Evolutionary conservation across 768 basidiomycete species (phyloP).

Genomic region (Pleurotus tuoliensis): DNA sequence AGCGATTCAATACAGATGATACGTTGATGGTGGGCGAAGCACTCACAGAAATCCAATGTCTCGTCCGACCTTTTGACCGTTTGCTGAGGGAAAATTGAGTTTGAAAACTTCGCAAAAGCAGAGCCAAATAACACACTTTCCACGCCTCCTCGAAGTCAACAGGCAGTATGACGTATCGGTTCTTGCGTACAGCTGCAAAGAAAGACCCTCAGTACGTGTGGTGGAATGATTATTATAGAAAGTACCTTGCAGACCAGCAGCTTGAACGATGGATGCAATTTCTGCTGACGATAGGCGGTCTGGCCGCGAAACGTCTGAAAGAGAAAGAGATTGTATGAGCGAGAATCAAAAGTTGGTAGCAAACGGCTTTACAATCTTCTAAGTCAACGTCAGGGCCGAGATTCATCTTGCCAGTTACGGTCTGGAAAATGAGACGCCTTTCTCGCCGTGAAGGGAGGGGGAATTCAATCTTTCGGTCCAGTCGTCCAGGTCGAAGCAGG

Average conservation of each 20-base stretch:
- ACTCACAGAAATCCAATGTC: slow-evolving; percentile 93
- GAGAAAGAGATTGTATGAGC: slow-evolving; percentile 9
- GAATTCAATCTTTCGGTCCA: slow-evolving; percentile 99
- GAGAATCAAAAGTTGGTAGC: not conserved
- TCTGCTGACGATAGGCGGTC: slow-evolving; percentile 95
- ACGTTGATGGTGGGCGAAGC: slow-evolving; percentile 1
- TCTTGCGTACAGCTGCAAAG: slow-evolving; percentile 87
- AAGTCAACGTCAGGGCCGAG: slow-evolving; percentile 95
- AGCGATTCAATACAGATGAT: no score
- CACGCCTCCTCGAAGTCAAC: slow-evolving; percentile 99
- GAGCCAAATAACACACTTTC: slow-evolving; percentile 86
- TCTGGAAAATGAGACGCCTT: slow-evolving; percentile 97
- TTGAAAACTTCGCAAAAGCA: slow-evolving; percentile 27
- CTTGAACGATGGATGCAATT: slow-evolving; percentile 93
- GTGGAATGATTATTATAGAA: not conserved
- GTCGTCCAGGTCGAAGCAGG: slow-evolving; percentile 91
- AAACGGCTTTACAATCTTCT: slow-evolving; percentile 79
- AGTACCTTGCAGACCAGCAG: slow-evolving; percentile 91
- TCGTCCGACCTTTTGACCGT: slow-evolving; percentile 95
- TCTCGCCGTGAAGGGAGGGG: slow-evolving; percentile 92
- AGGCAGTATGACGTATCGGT: slow-evolving; percentile 95
- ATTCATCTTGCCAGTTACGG: slow-evolving; percentile 96
- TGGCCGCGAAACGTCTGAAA: slow-evolving; percentile 89
- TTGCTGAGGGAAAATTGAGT: slow-evolving; percentile 60
- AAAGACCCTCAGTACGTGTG: slow-evolving; percentile 4